Percentiles rank a stretch among this genome's conserved stretches.
Conservation (phyloP, 1,284 basidiomycete species). For the Thelephora terrestris region DNA sequence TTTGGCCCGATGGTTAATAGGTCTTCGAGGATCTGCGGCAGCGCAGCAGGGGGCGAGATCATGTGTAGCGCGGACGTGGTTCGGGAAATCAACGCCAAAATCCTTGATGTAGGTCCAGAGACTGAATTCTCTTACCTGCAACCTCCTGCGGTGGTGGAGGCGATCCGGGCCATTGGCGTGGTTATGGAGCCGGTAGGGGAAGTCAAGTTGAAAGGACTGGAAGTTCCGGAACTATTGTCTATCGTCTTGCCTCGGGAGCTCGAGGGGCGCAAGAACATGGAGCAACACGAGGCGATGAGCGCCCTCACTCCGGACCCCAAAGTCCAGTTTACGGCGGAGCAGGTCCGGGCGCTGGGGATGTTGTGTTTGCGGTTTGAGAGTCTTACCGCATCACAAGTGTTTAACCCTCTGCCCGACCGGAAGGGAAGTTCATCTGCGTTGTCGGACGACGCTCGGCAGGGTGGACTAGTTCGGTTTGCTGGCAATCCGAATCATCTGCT, state of each 20-base stretch:
- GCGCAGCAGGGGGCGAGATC: slow-evolving; percentile 90
- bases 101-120: slow-evolving; percentile 44
- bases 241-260: slow-evolving; percentile 77
- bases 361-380: slow-evolving; percentile 81
- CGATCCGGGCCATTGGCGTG: slow-evolving; percentile 68
- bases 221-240: slow-evolving; percentile 81
- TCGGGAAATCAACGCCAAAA: slow-evolving; percentile 65
- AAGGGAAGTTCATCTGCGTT: slow-evolving; percentile 36
- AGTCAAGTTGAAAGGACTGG: slow-evolving; percentile 88
- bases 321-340: slow-evolving; percentile 64
- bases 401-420: slow-evolving; percentile 37
- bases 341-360: slow-evolving; percentile 69
- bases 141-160: slow-evolving; percentile 51
- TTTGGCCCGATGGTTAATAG: slow-evolving; percentile 93
- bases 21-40: slow-evolving; percentile 76
- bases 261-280: slow-evolving; percentile 60
- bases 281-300: slow-evolving; percentile 17
- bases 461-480: slow-evolving; percentile 32
- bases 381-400: slow-evolving; percentile 57
- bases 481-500: slow-evolving; percentile 60
- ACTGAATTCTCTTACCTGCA: slow-evolving; percentile 51
- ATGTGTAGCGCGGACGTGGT: slow-evolving; percentile 88
- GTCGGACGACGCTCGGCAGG: slow-evolving; percentile 22
- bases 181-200: slow-evolving; percentile 78
- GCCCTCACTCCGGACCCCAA: slow-evolving; percentile 33